A percentile compares a stretch with the other conserved stretches of the same genome.
phyloP scores from a whole-genome alignment of 2,329 filamentous ascomycete species.

The Chalaropsis thielavioides region DNA sequence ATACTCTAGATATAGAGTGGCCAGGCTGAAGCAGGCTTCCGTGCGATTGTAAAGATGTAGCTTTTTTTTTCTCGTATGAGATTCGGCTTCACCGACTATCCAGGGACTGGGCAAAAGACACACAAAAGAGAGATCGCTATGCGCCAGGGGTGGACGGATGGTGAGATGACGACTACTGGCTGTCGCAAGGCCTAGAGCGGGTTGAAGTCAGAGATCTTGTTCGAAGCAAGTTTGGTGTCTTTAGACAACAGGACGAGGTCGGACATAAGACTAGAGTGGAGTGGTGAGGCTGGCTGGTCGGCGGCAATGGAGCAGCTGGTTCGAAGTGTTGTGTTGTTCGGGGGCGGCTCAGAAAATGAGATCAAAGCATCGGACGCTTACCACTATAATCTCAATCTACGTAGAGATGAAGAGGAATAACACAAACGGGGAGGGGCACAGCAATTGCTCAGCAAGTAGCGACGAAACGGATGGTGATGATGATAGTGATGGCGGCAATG shows the following conservation, averaged over 20 bases:
- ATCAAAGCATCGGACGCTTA: background rate
- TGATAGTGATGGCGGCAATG: background rate
- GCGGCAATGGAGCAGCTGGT: background rate
- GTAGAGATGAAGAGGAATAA: background rate
- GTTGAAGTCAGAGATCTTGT: background rate
- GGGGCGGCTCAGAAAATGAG: background rate
- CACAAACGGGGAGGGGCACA: background rate
- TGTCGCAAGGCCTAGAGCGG: background rate
- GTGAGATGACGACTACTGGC: background rate
- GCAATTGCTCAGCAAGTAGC: background rate
- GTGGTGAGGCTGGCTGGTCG: background rate
- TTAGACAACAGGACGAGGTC: background rate
- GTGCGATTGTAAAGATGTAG: background rate
- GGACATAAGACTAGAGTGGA: background rate
- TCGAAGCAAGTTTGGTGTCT: background rate
- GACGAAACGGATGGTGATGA: background rate
- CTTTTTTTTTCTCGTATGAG: constrained; percentile 4
- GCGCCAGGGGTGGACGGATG: background rate
- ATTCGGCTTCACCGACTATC: constrained; percentile 20
- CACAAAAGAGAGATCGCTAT: background rate
- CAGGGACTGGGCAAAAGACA: background rate
- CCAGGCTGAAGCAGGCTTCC: background rate
- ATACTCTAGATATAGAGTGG: background rate
- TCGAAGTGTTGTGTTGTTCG: background rate
- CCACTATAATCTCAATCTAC: too few relatives aligned